Evolutionary conservation across 169 alveolate genomes (phyloP).

Genomic region (Plasmodium coatneyi): DNA sequence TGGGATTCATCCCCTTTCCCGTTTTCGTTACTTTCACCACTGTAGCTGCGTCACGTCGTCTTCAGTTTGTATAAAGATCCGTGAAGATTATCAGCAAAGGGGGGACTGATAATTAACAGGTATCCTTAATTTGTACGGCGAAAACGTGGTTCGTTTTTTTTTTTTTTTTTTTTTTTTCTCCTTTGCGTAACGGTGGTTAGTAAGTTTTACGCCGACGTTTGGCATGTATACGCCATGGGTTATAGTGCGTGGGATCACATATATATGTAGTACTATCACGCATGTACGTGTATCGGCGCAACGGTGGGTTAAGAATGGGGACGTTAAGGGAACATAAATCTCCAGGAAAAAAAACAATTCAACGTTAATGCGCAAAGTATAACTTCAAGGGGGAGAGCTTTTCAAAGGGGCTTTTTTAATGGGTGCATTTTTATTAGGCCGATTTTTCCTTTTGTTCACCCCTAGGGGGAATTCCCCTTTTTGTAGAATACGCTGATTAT

Average conservation of each 20-base stretch:
- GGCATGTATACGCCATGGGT: neutral
- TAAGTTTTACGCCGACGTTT: neutral
- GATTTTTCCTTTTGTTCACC: neutral
- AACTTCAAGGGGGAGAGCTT: neutral
- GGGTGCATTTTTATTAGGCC: neutral
- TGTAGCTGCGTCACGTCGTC: neutral
- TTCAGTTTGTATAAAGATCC: neutral
- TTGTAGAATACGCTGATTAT: neutral
- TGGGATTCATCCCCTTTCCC: neutral
- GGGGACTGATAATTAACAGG: neutral
- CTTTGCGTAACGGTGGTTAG: neutral
- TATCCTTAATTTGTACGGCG: neutral
- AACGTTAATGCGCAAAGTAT: neutral
- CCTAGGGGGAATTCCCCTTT: neutral
- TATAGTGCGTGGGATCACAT: neutral
- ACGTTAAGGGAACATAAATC: neutral
- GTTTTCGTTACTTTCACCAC: neutral
- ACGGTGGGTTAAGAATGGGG: neutral
- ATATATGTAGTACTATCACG: neutral
- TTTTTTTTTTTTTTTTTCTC: slow-evolving; percentile 1
- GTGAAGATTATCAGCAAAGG: neutral
- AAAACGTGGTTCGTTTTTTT: neutral
- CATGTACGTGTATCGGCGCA: neutral
- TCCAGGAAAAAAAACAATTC: neutral
- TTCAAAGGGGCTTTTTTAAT: neutral